Conservation (phyloP, 768 basidiomycete species). For the Boletus reticulatus region DNA sequence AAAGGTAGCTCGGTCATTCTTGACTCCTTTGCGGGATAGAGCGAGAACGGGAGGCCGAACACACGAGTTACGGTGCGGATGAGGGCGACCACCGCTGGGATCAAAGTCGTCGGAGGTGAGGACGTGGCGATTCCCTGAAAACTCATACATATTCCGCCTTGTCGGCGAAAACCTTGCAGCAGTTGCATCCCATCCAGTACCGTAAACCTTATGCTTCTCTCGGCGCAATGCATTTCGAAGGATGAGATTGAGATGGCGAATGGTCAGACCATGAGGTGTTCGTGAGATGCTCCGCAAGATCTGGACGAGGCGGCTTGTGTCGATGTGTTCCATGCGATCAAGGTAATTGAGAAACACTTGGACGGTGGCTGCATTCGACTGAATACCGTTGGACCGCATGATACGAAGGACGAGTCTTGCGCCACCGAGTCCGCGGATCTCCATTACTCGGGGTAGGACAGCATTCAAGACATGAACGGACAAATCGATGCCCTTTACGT, state of each 20-base stretch:
- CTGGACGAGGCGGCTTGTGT: conserved; percentile 46
- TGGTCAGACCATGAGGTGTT: conserved; percentile 43
- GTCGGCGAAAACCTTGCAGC: conserved; percentile 39
- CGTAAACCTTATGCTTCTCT: conserved; percentile 46
- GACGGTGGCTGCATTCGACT: conserved; percentile 53
- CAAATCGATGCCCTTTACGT: conserved; percentile 32
- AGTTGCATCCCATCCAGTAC: conserved; percentile 45
- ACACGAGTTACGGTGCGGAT: conserved; percentile 30
- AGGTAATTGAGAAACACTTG: conserved; percentile 56
- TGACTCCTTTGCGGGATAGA: conserved; percentile 45
- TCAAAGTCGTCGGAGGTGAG: conserved; percentile 39
- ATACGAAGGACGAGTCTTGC: conserved; percentile 47
- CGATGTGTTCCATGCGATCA: conserved; percentile 39
- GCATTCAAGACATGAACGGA: conserved; percentile 59
- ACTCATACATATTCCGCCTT: conserved; percentile 18
- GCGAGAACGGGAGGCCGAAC: conserved; percentile 45
- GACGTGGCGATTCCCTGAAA: conserved; percentile 11
- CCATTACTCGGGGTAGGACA: conserved; percentile 50
- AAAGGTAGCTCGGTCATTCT: conserved; percentile 55
- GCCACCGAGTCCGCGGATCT: conserved; percentile 46
- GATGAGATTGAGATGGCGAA: conserved; percentile 56
- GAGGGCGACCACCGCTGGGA: conserved; percentile 44
- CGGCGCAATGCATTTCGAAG: conserved; percentile 50
- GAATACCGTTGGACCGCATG: conserved; percentile 52
- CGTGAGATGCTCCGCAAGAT: conserved; percentile 47